Base-by-base conservation (phyloP, 2,329 filamentous ascomycete genomes). In the Trichocomaceae sp. region DNA sequence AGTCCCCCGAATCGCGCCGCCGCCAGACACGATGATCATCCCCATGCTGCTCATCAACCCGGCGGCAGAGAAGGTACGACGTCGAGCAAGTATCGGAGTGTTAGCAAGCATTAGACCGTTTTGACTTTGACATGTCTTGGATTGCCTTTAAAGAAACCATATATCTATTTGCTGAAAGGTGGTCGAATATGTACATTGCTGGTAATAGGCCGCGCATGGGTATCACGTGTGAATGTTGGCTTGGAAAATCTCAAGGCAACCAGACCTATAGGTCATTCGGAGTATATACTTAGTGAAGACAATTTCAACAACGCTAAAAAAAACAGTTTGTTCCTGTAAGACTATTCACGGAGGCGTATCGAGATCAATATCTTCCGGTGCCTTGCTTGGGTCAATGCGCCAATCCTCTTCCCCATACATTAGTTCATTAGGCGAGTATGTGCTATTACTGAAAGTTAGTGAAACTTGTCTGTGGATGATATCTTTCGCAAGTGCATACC, bases 1-100 rank as follows among this genome's bases (percentile, higher is more conserved):
- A 53, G 46, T 31, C 51, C 55, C 3, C 55, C 55, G 22, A 57
- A 57, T 50, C 55, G 55, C 19, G 20, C 55, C 7, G 55, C 51
- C 3, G 55, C 47, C 2, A 53, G 50, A 33, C 39, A 47, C 45
- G 22, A 37, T 10, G 31, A 54, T n/a, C 37, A 20, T 29, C 41
- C 50, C 20, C 46, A 50, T 50, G 42, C 35, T 17, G 37, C 46
- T 23, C 50, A 53, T 35, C 22, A 47, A 22, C 42, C 46, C 10
- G 41, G 48, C 4, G 47, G 50, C 5, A 54, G 39, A 29, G 47
- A 54, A 44, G 51, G 50, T 8, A 50, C 35, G 41, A 57, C 55
- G 51, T 17, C 47, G 23, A 57, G 55, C 51, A 50, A 54, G 39
- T 50, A 57, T 47, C 55, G 55, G 22, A 39, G 50, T 39, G 54